Evolutionary conservation across 495 filamentous ascomycete species (phyloP).

Genomic region (Amniculicola lignicola): DNA sequence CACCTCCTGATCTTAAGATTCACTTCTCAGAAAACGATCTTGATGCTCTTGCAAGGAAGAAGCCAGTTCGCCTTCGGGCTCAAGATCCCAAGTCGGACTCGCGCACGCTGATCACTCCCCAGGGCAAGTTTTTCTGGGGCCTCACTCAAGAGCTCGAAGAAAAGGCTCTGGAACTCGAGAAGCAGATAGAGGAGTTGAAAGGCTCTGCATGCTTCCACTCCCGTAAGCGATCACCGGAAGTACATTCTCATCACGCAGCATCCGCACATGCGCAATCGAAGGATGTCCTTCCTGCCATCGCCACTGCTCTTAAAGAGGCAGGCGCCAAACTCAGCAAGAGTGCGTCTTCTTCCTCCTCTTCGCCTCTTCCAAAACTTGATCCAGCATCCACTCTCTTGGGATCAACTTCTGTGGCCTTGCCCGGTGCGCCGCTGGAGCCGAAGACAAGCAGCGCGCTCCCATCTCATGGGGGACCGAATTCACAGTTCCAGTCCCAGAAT

Average conservation of each 20-base stretch:
- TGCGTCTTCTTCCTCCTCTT: not conserved
- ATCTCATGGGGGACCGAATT: not conserved
- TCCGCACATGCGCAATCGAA: constrained; percentile 18
- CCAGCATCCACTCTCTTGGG: constrained; percentile 9
- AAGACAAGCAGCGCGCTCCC: not conserved
- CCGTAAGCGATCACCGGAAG: constrained; percentile 6
- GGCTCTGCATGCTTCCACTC: constrained; percentile 19
- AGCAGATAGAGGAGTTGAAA: constrained; percentile 44
- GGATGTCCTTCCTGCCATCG: constrained; percentile 28
- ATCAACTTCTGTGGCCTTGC: constrained; percentile 16
- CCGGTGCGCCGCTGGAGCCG: constrained; percentile 1
- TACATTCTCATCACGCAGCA: not conserved
- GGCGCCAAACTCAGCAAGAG: constrained; percentile 28
- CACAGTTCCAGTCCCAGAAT: not conserved
- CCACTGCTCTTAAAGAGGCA: constrained; percentile 29
- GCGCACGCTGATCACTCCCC: constrained; percentile 69
- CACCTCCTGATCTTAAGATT: constrained; percentile 32
- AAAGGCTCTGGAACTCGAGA: constrained; percentile 71
- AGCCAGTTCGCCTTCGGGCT: constrained; percentile 46
- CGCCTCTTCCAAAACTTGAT: constrained; percentile 15
- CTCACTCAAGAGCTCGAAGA: constrained; percentile 73
- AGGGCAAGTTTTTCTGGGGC: constrained; percentile 73
- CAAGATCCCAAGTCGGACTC: constrained; percentile 34
- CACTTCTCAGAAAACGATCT: constrained; percentile 36
- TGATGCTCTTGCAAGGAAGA: constrained; percentile 38